Evolutionary conservation across 352 stramenopile species (phyloP).

Genomic region (Thalassiosira ordinaria): DNA sequence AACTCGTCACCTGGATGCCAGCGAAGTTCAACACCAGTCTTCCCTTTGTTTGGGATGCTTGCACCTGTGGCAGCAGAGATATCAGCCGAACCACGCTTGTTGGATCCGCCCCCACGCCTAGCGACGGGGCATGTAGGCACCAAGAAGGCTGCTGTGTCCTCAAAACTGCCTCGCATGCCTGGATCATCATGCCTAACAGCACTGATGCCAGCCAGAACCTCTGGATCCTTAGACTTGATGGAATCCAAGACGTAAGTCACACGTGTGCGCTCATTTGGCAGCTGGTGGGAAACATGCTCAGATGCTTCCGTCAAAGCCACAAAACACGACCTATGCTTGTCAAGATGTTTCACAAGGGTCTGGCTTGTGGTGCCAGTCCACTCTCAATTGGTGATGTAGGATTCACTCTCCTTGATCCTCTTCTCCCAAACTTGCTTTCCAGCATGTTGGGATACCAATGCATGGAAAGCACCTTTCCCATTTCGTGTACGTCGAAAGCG

Average conservation of each 20-base stretch:
- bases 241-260: conserved; percentile 40
- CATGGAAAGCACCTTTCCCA: conserved; percentile 36
- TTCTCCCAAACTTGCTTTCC: conserved; percentile 43
- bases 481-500: conserved; percentile 35
- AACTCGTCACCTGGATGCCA: conserved; percentile 22
- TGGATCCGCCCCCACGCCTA: not conserved
- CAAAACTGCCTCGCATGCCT: conserved; percentile 25
- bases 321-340: conserved; percentile 12
- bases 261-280: conserved; percentile 36
- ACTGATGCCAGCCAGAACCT: conserved; percentile 30
- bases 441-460: conserved; percentile 41
- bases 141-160: conserved; percentile 11
- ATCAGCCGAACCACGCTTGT: not conserved
- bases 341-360: conserved; percentile 20
- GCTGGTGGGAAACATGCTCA: conserved; percentile 14
- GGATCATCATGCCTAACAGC: conserved; percentile 20
- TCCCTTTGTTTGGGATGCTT: not conserved
- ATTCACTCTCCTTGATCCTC: not conserved
- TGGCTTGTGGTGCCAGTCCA: conserved; percentile 32
- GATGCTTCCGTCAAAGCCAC: not conserved
- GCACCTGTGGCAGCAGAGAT: conserved; percentile 6
- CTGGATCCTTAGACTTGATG: conserved; percentile 24
- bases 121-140: conserved; percentile 32
- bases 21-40: conserved; percentile 32
- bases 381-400: conserved; percentile 2